phyloP scores from a whole-genome alignment of 192 early-diverging fungal genomes.

The Phycomyces nitens region DNA sequence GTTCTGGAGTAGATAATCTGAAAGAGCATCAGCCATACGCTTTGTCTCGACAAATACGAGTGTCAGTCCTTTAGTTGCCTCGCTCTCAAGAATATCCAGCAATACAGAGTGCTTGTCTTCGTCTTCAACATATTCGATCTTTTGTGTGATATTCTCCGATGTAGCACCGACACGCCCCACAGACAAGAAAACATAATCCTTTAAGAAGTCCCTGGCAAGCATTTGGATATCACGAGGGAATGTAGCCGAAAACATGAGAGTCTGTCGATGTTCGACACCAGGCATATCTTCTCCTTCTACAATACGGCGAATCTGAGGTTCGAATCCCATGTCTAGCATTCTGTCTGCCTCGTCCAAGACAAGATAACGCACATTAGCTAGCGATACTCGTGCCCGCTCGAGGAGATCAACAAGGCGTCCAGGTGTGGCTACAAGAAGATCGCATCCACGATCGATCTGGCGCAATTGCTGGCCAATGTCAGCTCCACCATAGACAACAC shows the following conservation, averaged over 20 bases:
- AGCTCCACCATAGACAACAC: conserved; percentile 93
- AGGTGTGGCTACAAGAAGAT: conserved; percentile 90
- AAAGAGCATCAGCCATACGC: conserved; percentile 86
- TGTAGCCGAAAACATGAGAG: conserved; percentile 94
- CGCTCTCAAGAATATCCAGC: conserved; percentile 75
- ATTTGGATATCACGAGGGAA: conserved; percentile 88
- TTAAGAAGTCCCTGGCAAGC: conserved; percentile 80
- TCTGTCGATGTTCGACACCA: conserved; percentile 76
- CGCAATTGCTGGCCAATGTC: conserved; percentile 87
- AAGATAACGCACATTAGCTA: conserved; percentile 75
- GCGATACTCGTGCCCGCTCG: conserved; percentile 72
- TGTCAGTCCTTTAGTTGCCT: conserved; percentile 60
- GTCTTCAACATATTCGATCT: conserved; percentile 90
- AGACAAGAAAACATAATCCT: conserved; percentile 79
- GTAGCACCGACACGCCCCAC: conserved; percentile 93
- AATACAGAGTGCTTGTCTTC: conserved; percentile 89
- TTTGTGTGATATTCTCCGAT: conserved; percentile 94
- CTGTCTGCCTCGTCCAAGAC: conserved; percentile 97
- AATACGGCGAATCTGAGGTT: conserved; percentile 88
- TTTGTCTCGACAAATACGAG: conserved; percentile 98
- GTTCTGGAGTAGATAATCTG: conserved; percentile 70
- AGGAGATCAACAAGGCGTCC: conserved; percentile 93
- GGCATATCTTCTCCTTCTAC: conserved; percentile 75
- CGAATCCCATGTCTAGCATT: conserved; percentile 95
- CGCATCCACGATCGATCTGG: conserved; percentile 89